phyloP scores from a whole-genome alignment of 2,329 filamentous ascomycete species.

The Aspergillus sojae region DNA sequence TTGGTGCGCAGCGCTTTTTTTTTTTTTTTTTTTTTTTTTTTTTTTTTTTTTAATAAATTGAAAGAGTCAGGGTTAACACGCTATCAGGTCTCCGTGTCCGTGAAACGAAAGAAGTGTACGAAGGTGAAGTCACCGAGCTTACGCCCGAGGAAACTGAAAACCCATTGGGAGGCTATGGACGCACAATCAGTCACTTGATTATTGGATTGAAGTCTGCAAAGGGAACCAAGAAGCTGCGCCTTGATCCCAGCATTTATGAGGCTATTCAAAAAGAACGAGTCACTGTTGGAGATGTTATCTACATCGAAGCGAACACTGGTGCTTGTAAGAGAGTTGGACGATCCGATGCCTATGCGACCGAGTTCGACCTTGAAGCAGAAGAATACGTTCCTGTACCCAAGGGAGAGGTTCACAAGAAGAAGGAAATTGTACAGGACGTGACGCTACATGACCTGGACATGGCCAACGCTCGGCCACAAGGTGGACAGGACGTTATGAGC shows the following conservation, averaged over 20 bases:
- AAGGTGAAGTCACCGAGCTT: constrained; percentile 96
- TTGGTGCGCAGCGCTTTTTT: constrained; percentile 59
- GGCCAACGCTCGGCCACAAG: constrained; percentile 91
- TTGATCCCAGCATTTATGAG: constrained; percentile 98
- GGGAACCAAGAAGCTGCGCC: constrained; percentile 94
- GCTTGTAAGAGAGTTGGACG: constrained; percentile 96
- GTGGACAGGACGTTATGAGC: constrained; percentile 99
- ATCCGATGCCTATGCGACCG: constrained; percentile 95
- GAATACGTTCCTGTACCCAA: constrained; percentile 99
- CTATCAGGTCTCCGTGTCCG: constrained; percentile 76
- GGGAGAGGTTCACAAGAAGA: constrained; percentile 99
- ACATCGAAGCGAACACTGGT: constrained; percentile 98
- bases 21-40: too few relatives aligned
- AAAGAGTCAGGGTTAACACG: constrained; percentile 19
- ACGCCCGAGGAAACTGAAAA: constrained; percentile 98
- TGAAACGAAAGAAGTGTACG: constrained; percentile 98
- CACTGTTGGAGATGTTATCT: constrained; percentile 94
- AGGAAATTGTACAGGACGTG: constrained; percentile 98
- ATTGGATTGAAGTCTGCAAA: constrained; percentile 94
- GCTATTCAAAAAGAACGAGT: constrained; percentile 98
- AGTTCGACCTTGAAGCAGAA: constrained; percentile 97
- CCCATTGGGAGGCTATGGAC: constrained; percentile 91
- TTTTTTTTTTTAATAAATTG: too few relatives aligned
- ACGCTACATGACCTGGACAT: constrained; percentile 96
- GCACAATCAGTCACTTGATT: constrained; percentile 93